These are phyloP conservation scores for Lasiodiplodia hormozganensis DNA, from an alignment of 2,329 filamentous ascomycete genomes.

Conservation along the genomic window DNA sequence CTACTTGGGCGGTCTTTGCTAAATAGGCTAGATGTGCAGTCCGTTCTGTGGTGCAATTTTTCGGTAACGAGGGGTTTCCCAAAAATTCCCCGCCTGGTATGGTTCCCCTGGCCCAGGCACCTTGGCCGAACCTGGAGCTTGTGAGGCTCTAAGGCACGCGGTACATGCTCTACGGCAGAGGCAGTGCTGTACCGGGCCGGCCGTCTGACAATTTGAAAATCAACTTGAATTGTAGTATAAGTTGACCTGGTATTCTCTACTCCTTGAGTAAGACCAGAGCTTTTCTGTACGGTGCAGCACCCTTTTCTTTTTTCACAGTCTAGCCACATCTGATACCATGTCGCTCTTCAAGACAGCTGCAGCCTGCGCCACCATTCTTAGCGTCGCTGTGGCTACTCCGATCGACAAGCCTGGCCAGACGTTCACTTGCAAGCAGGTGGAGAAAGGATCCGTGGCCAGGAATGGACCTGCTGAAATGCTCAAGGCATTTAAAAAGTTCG, in stretches of 20 bases:
- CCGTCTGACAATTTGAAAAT: too few relatives aligned
- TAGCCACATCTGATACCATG: slow-evolving; percentile 35
- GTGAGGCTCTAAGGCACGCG: neutral
- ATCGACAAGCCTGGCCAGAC: slow-evolving; percentile 39
- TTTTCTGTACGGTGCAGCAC: neutral
- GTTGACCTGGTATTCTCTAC: neutral
- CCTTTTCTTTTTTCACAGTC: slow-evolving; percentile 21
- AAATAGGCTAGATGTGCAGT: neutral
- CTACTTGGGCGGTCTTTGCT: neutral
- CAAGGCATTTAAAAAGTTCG: slow-evolving; percentile 51
- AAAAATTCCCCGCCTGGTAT: neutral
- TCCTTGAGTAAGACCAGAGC: neutral
- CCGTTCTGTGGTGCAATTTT: neutral
- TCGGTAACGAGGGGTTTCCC: neutral
- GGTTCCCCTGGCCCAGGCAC: neutral
- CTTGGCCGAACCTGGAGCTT: neutral
- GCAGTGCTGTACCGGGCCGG: neutral
- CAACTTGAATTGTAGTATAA: neutral
- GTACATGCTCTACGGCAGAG: neutral
- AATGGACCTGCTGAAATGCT: slow-evolving; percentile 48
- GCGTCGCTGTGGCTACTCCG: slow-evolving; percentile 38
- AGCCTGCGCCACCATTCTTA: slow-evolving; percentile 39
- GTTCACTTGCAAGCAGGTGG: slow-evolving; percentile 43
- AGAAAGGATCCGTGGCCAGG: slow-evolving; percentile 41
- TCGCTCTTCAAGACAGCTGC: slow-evolving; percentile 42